A percentile compares a stretch with the other conserved stretches of the same genome.
phyloP scores from a whole-genome alignment of 2,329 filamentous ascomycete genomes.

The Fusarium dlaminii region DNA sequence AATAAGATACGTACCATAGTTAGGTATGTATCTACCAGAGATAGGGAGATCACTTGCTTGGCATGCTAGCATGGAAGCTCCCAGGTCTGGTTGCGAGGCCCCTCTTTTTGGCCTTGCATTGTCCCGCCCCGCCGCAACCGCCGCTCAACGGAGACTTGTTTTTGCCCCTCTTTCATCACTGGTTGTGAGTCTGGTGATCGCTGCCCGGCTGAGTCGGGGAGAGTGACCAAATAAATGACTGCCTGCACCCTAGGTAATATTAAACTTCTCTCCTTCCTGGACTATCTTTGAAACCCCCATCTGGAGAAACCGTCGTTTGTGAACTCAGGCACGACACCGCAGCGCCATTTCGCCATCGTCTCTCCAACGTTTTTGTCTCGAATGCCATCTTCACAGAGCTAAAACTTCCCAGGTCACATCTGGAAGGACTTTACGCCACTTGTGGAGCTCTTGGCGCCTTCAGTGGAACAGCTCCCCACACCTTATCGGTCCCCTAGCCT shows the following conservation, averaged over 20 bases:
- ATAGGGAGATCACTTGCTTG: background rate
- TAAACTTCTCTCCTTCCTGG: background rate
- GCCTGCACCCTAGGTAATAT: background rate
- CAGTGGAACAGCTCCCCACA: conserved; percentile 19
- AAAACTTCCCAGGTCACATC: background rate
- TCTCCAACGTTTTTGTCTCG: background rate
- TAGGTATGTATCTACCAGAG: too few relatives aligned
- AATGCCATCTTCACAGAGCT: background rate
- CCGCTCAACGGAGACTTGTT: background rate
- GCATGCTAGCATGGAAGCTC: background rate
- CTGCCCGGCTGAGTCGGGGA: conserved; percentile 36
- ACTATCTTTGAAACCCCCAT: background rate
- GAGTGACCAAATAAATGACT: conserved; percentile 40
- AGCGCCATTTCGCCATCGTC: background rate
- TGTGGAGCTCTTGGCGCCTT: conserved; percentile 22
- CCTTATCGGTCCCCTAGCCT: conserved; percentile 22
- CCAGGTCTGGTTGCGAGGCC: conserved; percentile 1
- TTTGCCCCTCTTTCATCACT: conserved; percentile 38
- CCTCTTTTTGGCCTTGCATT: conserved; percentile 14
- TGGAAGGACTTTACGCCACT: conserved; percentile 19
- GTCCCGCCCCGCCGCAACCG: conserved; percentile 12
- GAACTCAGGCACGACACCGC: background rate
- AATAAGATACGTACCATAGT: conserved; percentile 20
- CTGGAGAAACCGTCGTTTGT: background rate
- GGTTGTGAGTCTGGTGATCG: conserved; percentile 42